phyloP scores from a whole-genome alignment of 805 yeast genomes.

The Pichia nanzhaoensis region DNA sequence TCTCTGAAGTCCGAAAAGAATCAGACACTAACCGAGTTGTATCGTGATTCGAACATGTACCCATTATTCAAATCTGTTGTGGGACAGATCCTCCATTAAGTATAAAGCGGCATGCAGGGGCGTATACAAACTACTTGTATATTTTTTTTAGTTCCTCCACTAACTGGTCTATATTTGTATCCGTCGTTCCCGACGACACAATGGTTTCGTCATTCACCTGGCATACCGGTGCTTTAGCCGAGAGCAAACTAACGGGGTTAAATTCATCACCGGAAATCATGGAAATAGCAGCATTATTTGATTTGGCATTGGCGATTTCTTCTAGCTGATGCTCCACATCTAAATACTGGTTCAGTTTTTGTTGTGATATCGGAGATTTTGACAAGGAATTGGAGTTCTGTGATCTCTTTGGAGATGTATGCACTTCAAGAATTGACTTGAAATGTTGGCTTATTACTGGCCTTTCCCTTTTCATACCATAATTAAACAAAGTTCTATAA shows the following conservation, averaged over 20 bases:
- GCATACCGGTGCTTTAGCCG: conserved; percentile 14
- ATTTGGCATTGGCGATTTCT: conserved; percentile 17
- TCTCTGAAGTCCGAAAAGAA: conserved; percentile 47
- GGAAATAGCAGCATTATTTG: neutral
- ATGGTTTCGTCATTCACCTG: conserved; percentile 13
- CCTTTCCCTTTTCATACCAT: conserved; percentile 19
- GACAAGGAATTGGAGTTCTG: conserved; percentile 3
- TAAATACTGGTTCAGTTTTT: conserved; percentile 24
- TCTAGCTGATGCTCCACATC: conserved; percentile 23
- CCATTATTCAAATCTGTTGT: conserved; percentile 44
- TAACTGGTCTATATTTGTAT: neutral
- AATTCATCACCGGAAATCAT: neutral
- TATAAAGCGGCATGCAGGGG: neutral
- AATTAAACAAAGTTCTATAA: conserved; percentile 34
- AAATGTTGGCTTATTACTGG: neutral
- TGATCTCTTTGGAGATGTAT: neutral
- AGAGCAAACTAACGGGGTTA: conserved; percentile 2
- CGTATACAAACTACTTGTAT: neutral
- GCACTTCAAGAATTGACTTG: neutral
- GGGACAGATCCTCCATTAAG: conserved; percentile 26
- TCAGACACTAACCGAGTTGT: conserved; percentile 32
- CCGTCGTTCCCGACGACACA: no score
- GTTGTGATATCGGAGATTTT: conserved; percentile 8
- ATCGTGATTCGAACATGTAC: conserved; percentile 32
- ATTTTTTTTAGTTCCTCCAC: conserved; percentile 10